Conservation (phyloP, 169 alveolate genomes). For the Theileria annulata region DNA sequence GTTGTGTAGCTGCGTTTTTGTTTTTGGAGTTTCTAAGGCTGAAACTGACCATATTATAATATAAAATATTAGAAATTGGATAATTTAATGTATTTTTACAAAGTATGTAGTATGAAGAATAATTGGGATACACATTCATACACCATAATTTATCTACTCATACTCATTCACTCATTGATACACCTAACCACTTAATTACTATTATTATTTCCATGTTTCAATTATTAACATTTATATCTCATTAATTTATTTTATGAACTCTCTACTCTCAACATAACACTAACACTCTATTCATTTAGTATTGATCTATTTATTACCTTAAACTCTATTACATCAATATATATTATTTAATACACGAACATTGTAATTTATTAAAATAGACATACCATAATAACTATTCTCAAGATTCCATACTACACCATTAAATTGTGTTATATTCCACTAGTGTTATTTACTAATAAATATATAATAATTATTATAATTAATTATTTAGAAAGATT, state of each 20-base stretch:
- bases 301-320: background rate
- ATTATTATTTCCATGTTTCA: background rate
- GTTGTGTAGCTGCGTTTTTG: constrained; percentile 54
- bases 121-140: constrained; percentile 1
- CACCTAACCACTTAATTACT: background rate
- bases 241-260: no score
- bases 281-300: no score
- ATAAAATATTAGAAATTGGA: background rate
- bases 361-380: background rate
- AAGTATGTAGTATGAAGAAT: background rate
- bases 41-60: constrained; percentile 11
- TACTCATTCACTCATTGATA: background rate
- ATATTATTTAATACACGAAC: background rate
- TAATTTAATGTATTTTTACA: background rate
- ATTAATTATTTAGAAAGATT: no score
- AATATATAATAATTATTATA: background rate
- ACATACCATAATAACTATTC: no score
- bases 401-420: no score
- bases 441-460: no score
- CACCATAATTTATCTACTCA: no score
- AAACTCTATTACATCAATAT: background rate
- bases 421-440: background rate
- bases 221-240: background rate
- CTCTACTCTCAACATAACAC: no score
- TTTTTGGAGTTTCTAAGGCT: constrained; percentile 5